Percentiles rank a stretch among this genome's conserved stretches.
Conservation (phyloP, 1,139 yeast genomes). For the Yamadazyma dendronema region DNA sequence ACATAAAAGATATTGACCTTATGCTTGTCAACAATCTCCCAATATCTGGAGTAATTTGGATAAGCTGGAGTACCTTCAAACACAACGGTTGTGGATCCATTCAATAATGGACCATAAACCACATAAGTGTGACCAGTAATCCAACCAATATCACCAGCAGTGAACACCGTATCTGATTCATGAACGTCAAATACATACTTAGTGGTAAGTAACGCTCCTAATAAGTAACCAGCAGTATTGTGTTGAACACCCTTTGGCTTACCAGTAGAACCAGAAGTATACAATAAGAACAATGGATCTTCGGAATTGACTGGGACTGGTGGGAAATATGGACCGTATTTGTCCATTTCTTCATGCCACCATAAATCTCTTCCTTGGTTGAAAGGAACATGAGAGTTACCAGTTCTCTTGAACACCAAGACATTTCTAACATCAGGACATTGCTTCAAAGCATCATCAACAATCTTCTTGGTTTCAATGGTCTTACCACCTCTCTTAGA, state of each 20-base stretch:
- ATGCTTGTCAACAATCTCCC: conserved; percentile 79
- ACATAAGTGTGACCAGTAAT: conserved; percentile 85
- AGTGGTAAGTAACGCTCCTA: conserved; percentile 68
- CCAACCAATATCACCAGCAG: conserved; percentile 92
- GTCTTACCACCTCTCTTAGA: conserved; percentile 81
- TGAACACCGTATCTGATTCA: conserved; percentile 67
- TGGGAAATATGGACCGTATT: conserved; percentile 63
- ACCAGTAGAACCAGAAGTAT: conserved; percentile 70
- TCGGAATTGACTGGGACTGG: conserved; percentile 61
- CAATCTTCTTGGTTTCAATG: conserved; percentile 78
- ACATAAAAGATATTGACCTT: conserved; percentile 82
- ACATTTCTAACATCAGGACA: conserved; percentile 70
- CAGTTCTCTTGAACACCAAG: conserved; percentile 72
- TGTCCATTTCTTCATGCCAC: conserved; percentile 76
- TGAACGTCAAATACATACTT: conserved; percentile 78
- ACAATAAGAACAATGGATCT: conserved; percentile 62
- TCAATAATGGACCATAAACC: conserved; percentile 75
- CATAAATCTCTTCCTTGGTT: conserved; percentile 64
- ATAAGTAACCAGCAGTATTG: conserved; percentile 74
- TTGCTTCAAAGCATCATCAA: conserved; percentile 72
- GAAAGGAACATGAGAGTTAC: conserved; percentile 65
- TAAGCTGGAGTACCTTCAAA: conserved; percentile 88
- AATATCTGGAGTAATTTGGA: conserved; percentile 75
- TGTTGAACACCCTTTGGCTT: conserved; percentile 72
- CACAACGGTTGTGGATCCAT: conserved; percentile 79